Evolutionary conservation across 2,329 filamentous ascomycete genomes (phyloP).

Genomic region (Moelleriella libera): DNA sequence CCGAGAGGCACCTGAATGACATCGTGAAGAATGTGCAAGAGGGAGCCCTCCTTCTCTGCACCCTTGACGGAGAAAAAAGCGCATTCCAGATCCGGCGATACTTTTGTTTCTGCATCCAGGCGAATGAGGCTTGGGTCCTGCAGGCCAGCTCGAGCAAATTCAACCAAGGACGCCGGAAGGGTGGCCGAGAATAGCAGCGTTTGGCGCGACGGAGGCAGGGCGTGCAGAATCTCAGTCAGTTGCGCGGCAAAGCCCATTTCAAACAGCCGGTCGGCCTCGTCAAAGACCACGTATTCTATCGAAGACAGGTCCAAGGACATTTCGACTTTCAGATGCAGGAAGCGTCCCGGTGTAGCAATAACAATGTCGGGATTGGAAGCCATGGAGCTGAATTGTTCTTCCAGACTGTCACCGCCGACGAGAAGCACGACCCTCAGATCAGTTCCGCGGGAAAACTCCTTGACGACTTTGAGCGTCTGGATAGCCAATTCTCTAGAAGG

Average conservation of each 20-base stretch:
- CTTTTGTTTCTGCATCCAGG: slow-evolving; percentile 86
- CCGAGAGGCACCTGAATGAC: slow-evolving; percentile 80
- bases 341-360: slow-evolving; percentile 92
- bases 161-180: slow-evolving; percentile 82
- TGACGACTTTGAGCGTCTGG: slow-evolving; percentile 91
- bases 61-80: slow-evolving; percentile 91
- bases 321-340: slow-evolving; percentile 91
- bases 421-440: slow-evolving; percentile 82
- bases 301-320: slow-evolving; percentile 88
- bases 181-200: slow-evolving; percentile 93
- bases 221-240: slow-evolving; percentile 82
- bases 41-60: slow-evolving; percentile 82
- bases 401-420: slow-evolving; percentile 87
- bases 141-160: slow-evolving; percentile 85
- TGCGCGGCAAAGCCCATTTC: slow-evolving; percentile 98
- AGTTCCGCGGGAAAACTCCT: slow-evolving; percentile 81
- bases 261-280: slow-evolving; percentile 92
- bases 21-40: slow-evolving; percentile 79
- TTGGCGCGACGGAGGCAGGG: slow-evolving; percentile 70
- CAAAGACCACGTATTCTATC: slow-evolving; percentile 88
- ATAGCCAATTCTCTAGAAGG: slow-evolving; percentile 88
- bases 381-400: slow-evolving; percentile 91
- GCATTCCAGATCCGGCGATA: slow-evolving; percentile 89
- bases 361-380: slow-evolving; percentile 91
- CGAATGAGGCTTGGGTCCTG: slow-evolving; percentile 86